Base-by-base conservation (phyloP, 2,329 filamentous ascomycete genomes). In the Mycosphaerella sp. region DNA sequence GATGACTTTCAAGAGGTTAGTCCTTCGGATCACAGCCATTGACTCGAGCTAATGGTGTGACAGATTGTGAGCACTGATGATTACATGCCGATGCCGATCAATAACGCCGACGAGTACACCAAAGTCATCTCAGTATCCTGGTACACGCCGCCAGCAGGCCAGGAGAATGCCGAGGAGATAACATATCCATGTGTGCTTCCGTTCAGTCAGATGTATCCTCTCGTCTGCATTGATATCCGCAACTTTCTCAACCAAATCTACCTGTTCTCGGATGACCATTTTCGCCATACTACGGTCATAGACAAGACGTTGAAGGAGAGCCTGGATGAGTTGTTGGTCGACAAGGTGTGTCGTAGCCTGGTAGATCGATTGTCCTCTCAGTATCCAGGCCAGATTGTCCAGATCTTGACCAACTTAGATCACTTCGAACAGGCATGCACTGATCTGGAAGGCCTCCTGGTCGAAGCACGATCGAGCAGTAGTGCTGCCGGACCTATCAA, bases 51-150 rank as follows among this genome's bases (percentile, higher is more conserved):
- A 44, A 57, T 45, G 39, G 12, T 8, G 6, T 29, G 31, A 55
- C 41, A 79, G 74, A 85, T 86, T 62, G 82, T 86, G 23, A 78
- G 88, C n/a, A 96, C 89, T 0, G 93, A 98, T 69, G 93, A 98
- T 71, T 98, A 98, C 72, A 98, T 98, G 92, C 95, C 93, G 2
- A 97, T 98, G 93, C 88, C 89, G 1, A 95, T 97, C 69, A 89
- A 90, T 65, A 90, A 86, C 17, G 73, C 80, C 12, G 91, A 95
- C 64, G 91, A 97, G 66, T 97, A 95, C 67, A 89, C 95, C 65
- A 95, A 96, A 66, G 92, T 98, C 36, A 82, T 96, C 60, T 93
- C 90, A 58, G 90, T 97, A 56, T 95, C 87, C 73, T 98, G 92
- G 92, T 97, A 95, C 70, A 85, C 82, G 1, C 91, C 91, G 42